Evolutionary conservation across 1,284 basidiomycete species (phyloP).

Genomic region (Meira miltonrushii): DNA sequence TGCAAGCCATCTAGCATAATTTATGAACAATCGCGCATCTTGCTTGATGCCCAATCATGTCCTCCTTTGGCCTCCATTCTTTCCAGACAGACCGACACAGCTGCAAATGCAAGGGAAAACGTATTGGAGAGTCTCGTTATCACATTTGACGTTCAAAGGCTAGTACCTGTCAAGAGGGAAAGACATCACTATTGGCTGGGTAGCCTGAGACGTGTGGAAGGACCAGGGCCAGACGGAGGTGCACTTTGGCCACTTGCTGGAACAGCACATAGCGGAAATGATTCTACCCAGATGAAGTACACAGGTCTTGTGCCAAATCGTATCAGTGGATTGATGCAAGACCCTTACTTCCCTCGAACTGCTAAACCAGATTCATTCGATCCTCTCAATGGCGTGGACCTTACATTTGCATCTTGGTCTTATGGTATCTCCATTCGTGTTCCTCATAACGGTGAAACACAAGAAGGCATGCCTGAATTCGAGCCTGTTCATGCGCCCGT

Average conservation of each 20-base stretch:
- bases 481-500: slow-evolving; percentile 14
- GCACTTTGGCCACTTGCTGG: slow-evolving; percentile 4
- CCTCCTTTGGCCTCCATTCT: neutral
- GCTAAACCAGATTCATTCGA: slow-evolving; percentile 5
- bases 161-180: neutral
- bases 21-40: slow-evolving; percentile 1
- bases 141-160: slow-evolving; percentile 3
- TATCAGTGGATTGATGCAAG: slow-evolving; percentile 10
- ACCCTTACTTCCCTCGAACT: slow-evolving; percentile 11
- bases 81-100: neutral
- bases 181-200: slow-evolving; percentile 3
- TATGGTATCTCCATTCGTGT: slow-evolving; percentile 3
- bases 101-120: neutral
- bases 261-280: neutral
- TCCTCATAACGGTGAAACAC: neutral
- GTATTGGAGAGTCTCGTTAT: neutral
- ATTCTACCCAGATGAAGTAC: neutral
- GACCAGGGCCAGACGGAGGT: neutral
- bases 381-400: slow-evolving; percentile 11
- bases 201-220: neutral
- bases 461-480: neutral
- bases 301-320: slow-evolving; percentile 6
- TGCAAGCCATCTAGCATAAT: slow-evolving; percentile 5
- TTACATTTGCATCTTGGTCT: slow-evolving; percentile 6
- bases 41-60: neutral